phyloP scores from a whole-genome alignment of 371 early-diverging fungal species.

The Mortierella sp. region DNA sequence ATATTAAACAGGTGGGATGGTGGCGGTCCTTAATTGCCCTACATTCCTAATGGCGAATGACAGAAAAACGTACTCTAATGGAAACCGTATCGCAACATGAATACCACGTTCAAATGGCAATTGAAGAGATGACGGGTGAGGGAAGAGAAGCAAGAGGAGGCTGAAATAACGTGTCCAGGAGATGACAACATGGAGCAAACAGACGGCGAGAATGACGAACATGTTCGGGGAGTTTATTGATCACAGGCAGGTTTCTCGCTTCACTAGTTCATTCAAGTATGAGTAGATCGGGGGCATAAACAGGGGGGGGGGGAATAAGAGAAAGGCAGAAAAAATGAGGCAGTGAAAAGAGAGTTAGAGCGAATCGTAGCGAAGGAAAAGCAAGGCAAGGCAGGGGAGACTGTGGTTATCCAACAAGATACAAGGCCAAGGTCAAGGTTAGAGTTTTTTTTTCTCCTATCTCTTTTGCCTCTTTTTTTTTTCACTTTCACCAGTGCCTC shows the following conservation, averaged over 20 bases:
- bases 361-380: neutral
- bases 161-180: neutral
- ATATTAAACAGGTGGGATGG: neutral
- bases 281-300: neutral
- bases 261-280: neutral
- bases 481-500: neutral
- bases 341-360: conserved; percentile 1
- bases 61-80: neutral
- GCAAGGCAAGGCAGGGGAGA: neutral
- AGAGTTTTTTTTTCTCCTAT: conserved; percentile 12
- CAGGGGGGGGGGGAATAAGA: neutral
- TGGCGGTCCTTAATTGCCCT: too few relatives aligned
- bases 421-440: neutral
- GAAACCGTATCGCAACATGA: neutral
- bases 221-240: neutral
- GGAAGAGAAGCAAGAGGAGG: neutral
- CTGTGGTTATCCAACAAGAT: neutral
- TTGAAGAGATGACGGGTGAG: neutral
- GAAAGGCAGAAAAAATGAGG: neutral
- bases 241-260: neutral
- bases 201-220: conserved; percentile 16
- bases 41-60: neutral
- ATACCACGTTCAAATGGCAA: neutral
- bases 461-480: neutral
- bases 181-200: conserved; percentile 8